These are phyloP conservation scores for Gaertneriomyces semiglobifer DNA, from an alignment of 192 early-diverging fungal species.

Conservation along the genomic window DNA sequence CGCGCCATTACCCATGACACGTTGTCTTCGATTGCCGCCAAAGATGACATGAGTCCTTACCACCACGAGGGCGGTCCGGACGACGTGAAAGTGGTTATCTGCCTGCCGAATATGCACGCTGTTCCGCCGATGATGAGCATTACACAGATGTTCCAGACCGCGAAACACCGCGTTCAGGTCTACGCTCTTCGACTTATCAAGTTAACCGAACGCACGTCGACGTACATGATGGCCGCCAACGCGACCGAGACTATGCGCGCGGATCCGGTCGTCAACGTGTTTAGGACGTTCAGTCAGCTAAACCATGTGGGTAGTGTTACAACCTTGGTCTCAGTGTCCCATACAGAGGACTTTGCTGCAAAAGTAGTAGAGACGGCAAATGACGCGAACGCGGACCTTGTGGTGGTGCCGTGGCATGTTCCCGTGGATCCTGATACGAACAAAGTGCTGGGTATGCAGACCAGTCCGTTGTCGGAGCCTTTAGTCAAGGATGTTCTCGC, in stretches of 20 bases:
- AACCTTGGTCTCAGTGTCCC: conserved; percentile 58
- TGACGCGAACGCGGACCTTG: conserved; percentile 56
- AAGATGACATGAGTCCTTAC: conserved; percentile 3
- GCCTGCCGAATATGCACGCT: conserved; percentile 57
- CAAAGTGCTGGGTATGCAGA: no score
- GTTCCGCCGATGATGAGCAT: conserved; percentile 73
- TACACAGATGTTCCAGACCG: conserved; percentile 51
- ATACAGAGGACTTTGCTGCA: conserved; percentile 65
- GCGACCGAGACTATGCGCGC: conserved; percentile 52
- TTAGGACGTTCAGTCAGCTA: conserved; percentile 76
- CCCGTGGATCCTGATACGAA: conserved; percentile 13
- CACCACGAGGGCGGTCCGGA: conserved; percentile 11
- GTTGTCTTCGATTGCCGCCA: not conserved
- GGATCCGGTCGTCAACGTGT: conserved; percentile 78
- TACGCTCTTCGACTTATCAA: conserved; percentile 77
- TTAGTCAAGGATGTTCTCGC: conserved; percentile 43
- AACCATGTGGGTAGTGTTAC: conserved; percentile 58
- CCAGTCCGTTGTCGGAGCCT: conserved; percentile 16
- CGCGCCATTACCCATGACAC: conserved; percentile 8
- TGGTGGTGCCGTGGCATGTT: conserved; percentile 64
- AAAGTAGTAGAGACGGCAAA: conserved; percentile 57
- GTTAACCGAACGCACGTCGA: conserved; percentile 74
- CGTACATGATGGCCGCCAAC: conserved; percentile 75
- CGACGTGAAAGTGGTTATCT: conserved; percentile 49
- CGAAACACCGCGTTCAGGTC: conserved; percentile 33